Base-by-base conservation (phyloP, 1,139 yeast species). In the Zygosaccharomyces sapae region DNA sequence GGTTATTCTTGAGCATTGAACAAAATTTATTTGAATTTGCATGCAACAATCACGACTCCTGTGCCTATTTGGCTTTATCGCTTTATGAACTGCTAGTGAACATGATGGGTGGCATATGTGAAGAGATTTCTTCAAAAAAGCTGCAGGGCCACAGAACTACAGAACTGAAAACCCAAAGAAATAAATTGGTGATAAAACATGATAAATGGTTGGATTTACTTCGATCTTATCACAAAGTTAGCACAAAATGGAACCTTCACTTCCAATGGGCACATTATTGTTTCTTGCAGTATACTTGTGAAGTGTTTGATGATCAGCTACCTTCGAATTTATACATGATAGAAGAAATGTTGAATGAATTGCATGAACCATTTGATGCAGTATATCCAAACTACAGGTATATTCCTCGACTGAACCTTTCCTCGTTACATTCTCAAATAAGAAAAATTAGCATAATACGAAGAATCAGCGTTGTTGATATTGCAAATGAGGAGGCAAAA, bases 81-180 rank as follows among this genome's bases (percentile, higher is more conserved):
- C 59, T 83, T 0, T 74, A 72, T 53, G 96, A 86, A 56, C 55
- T 83, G 0, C 61, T 84, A 25, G 72, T 81, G 0, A 86, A 86
- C 58, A 43, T 51, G 44, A 41, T 65, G 55, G 67, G 65, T 38
- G 42, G 49, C 27, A 43, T 61, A 4, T 51, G 51, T 16, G 60
- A 58, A 20, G 65, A 59, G 19, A 54, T 64, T 5, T 48, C 44
- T 13, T 45, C 58, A 1, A 61, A 56, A 46, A 55, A 53, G 43
- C 39, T 55, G 5, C 63, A 57, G 34, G 64, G 66, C 3, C 58
- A 52, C 19, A 63, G 58, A 49, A 45, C 51, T 60, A 50, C 52
- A 63, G 52, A 69, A 12, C 47, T 59, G 3, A 61, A 56, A 40
- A 52, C 55, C 2, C 67, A 62, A 41, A 55, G 54, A 30, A 54